These are phyloP conservation scores for Closterium sp. DNA, from an alignment of 139 green algal species.

Conservation along the genomic window DNA sequence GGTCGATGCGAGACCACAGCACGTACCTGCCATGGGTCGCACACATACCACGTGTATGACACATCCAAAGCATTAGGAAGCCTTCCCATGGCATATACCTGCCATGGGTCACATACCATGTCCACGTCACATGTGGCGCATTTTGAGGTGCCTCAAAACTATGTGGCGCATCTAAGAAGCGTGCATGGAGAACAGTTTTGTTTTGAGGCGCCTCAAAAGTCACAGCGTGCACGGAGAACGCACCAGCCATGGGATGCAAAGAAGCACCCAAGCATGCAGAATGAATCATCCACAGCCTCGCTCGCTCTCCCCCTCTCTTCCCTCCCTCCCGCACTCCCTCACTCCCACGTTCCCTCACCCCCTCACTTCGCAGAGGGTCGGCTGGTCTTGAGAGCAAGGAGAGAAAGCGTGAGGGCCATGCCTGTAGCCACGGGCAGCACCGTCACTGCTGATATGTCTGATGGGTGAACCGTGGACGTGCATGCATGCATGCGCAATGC, in stretches of 20 bases:
- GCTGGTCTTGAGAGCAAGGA: slow-evolving; percentile 63
- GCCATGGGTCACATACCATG: neutral
- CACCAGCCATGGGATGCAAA: no score
- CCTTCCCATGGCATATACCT: no score
- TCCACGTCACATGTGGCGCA: no score
- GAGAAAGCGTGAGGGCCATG: slow-evolving; percentile 78
- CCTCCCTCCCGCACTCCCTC: slow-evolving; percentile 4
- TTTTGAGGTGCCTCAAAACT: no score
- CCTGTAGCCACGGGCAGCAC: slow-evolving; percentile 90
- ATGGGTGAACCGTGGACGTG: neutral
- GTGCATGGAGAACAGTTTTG: no score
- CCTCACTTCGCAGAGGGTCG: neutral
- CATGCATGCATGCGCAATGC: no score
- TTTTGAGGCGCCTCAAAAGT: no score
- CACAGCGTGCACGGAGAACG: no score
- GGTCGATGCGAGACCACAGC: slow-evolving; percentile 92
- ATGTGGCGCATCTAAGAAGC: no score
- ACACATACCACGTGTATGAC: neutral
- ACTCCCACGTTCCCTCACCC: neutral
- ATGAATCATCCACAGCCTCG: no score
- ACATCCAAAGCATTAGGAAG: no score
- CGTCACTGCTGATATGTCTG: slow-evolving; percentile 49
- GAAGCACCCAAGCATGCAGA: no score
- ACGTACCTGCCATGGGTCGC: slow-evolving; percentile 62
- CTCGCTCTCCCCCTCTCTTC: neutral